Conservation (phyloP, 2,329 filamentous ascomycete genomes). For the Epichloe gansuensis region DNA sequence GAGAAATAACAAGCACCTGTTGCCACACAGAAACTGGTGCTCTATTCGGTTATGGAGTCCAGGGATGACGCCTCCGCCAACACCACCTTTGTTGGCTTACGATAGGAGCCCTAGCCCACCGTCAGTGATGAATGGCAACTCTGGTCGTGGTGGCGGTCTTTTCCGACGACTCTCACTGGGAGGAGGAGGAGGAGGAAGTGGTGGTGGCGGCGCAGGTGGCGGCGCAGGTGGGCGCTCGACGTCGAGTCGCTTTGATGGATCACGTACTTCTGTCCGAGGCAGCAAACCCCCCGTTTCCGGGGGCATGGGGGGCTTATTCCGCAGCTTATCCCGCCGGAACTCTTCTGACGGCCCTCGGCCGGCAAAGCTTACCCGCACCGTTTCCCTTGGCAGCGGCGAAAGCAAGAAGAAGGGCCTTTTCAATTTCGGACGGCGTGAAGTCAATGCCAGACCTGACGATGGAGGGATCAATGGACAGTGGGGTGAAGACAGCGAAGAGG, state of each 20-base stretch:
- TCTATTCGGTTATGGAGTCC: slow-evolving; percentile 77
- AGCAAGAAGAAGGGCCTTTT: slow-evolving; percentile 30
- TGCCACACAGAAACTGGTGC: slow-evolving; percentile 92
- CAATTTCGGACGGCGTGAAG: slow-evolving; percentile 28
- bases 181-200: background rate
- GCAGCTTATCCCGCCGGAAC: slow-evolving; percentile 28
- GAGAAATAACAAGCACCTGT: slow-evolving; percentile 78
- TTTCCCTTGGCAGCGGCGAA: slow-evolving; percentile 47
- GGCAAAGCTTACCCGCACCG: slow-evolving; percentile 38
- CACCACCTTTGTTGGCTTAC: slow-evolving; percentile 43
- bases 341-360: slow-evolving; percentile 25
- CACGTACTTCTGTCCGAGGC: slow-evolving; percentile 25
- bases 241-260: slow-evolving; percentile 23
- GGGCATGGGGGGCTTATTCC: slow-evolving; percentile 28
- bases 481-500: slow-evolving; percentile 32
- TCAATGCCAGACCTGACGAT: slow-evolving; percentile 29
- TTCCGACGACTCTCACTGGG: slow-evolving; percentile 30
- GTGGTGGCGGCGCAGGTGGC: background rate
- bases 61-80: slow-evolving; percentile 58
- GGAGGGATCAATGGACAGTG: slow-evolving; percentile 44
- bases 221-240: slow-evolving; percentile 20
- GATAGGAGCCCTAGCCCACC: slow-evolving; percentile 29
- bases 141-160: slow-evolving; percentile 21
- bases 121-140: slow-evolving; percentile 3
- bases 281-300: slow-evolving; percentile 40